Base-by-base conservation (phyloP, 169 alveolate genomes). In the Eimeria necatrix region DNA sequence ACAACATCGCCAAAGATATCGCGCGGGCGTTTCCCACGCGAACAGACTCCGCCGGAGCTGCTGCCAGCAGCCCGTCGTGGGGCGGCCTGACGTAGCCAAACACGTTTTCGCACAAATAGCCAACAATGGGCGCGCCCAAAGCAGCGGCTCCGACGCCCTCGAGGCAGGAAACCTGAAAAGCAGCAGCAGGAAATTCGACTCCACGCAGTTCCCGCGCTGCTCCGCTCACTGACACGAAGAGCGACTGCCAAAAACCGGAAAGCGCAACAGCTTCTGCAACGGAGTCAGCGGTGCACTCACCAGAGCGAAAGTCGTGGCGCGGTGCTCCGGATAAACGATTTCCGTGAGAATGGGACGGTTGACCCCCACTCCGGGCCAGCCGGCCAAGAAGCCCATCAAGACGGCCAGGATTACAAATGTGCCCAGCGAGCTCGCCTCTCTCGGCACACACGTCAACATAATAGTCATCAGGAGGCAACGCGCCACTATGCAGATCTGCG, bases 301-400 rank as follows among this genome's bases (percentile, higher is more conserved):
- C 68, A 97, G 73, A 0, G 98, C 96, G 52, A 95, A 96, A 9
- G 98, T 97, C 26, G 99, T 97, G 46, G 98, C 98, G 59, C 98
- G 98, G 92, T 97, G 97, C 88, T 97, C 97, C 46, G 98, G 98
- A 87, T 96, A 91, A n/a, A 97, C 98, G 26, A 98, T 97, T 64
- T 97, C 98, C 18, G 98, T 96, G 52, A 98, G 95, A 12, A 98
- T 97, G 4, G 99, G 98, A 86, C 99, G 95, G 81, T 97, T 98
- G 56, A 98, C 98, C 1, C 98, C 98, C 78, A 97, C 98, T 20
- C 98, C 98, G 20, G 99, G 98, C 95, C 98, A 97, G 46, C 98
- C 97, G 60, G 98, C 96, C 70, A 98, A 90, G 7, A 92, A 68
- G 52, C 99, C 99, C 59, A 97, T 94, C 46, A 97, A 87, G 94